Evolutionary conservation across 108 stramenopile genomes (phyloP), one percentile per base, ranked within the genome.

Genomic region (Thalassiosira profunda): DNA sequence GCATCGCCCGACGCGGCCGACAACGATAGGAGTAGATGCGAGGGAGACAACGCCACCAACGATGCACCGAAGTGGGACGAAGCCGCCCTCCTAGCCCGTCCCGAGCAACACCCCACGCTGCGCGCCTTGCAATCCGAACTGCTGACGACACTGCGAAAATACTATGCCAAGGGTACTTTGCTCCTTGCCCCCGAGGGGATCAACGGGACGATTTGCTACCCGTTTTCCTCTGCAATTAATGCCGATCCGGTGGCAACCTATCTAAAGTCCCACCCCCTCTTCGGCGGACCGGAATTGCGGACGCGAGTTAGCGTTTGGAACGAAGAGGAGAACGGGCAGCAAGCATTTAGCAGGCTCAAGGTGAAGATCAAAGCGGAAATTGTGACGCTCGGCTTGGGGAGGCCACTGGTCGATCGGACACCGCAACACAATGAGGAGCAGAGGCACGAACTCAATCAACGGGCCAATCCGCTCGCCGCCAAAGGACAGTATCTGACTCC

Each of bases 171-270:
- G 48, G 91, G 91, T 12, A 86, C 81, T 2, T 37, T 93, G 24
- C 45, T 93, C 59, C 18, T 90, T 2, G 87, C 92, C 1, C 58
- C 72, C 7, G 92, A 93, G 59, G 92, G 92, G 4, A 93, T 93
- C 59, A 93, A 93, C 63, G 92, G 92, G 21, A 93, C 92, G 0
- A 87, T 93, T 76, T 89, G 84, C 28, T 89, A 87, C 72, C 89
- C 89, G 15, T 77, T 28, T 20, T 37, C 35, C 31, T n/a, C n/a
- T n/a, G n/a, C n/a, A n/a, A n/a, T n/a, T n/a, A 23, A 36, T 1
- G 28, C 23, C 25, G 82, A 79, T 67, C 66, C 72, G 10, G 76
- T 78, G 46, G 24, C 23, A 6, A 38, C 6, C 1, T 78, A 66
- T 58, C 28, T 78, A 3, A 58, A 56, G 21, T 35, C 30, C 2